Conservation (phyloP, 805 yeast species). For the Metschnikowia koreensis region DNA sequence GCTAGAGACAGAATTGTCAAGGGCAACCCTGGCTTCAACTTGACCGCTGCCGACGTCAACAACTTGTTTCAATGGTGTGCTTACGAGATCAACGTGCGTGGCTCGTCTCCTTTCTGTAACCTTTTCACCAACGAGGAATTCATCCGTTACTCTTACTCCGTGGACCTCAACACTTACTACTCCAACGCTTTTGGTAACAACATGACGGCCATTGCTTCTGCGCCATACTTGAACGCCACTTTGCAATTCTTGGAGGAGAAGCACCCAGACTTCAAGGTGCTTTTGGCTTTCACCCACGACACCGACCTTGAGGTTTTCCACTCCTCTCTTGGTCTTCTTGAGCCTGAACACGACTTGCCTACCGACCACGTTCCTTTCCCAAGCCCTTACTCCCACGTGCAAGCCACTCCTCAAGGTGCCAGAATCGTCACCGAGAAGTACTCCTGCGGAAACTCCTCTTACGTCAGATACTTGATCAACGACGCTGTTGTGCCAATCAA, state of each 20-base stretch:
- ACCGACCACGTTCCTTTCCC: conserved; percentile 47
- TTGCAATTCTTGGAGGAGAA: conserved; percentile 47
- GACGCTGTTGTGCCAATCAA: conserved; percentile 40
- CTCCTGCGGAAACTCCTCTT: conserved; percentile 28
- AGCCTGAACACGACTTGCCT: conserved; percentile 43
- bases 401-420: conserved; percentile 42
- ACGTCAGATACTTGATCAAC: conserved; percentile 39
- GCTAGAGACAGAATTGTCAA: conserved; percentile 59
- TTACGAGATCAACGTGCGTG: conserved; percentile 69
- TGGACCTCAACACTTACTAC: conserved; percentile 60
- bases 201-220: conserved; percentile 57
- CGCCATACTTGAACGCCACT: conserved; percentile 50
- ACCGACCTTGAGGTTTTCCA: conserved; percentile 59
- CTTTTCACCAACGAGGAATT: conserved; percentile 69
- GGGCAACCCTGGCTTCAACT: conserved; percentile 51
- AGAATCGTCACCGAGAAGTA: conserved; percentile 38
- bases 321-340: conserved; percentile 61
- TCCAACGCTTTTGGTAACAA: conserved; percentile 63
- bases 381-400: conserved; percentile 43
- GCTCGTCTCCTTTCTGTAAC: conserved; percentile 64
- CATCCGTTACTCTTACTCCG: conserved; percentile 57
- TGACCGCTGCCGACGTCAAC: conserved; percentile 52
- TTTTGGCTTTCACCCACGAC: conserved; percentile 76
- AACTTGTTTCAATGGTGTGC: conserved; percentile 65
- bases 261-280: conserved; percentile 48